Conservation (phyloP, 352 stramenopile genomes). For the Pythium guiyangense region DNA sequence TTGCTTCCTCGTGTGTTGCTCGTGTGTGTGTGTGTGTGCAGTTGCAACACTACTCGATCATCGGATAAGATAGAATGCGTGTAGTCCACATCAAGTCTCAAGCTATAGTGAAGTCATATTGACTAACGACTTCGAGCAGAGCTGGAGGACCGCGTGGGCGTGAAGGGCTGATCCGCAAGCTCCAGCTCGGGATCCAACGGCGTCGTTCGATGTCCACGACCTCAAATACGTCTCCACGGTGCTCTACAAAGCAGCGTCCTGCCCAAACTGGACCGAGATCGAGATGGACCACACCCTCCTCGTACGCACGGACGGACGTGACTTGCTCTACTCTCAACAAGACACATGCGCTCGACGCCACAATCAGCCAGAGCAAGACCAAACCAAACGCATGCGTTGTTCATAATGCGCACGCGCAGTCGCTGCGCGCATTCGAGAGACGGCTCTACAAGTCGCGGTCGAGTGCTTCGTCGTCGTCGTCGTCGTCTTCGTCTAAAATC, state of each 20-base stretch:
- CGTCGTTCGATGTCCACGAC: constrained; percentile 69
- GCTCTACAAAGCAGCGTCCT: constrained; percentile 93
- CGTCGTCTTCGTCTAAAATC: constrained; percentile 59
- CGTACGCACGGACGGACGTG: constrained; percentile 63
- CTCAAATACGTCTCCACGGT: constrained; percentile 98
- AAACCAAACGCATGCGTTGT: too few species aligned
- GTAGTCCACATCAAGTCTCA: too few species aligned
- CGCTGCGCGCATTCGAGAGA: too few species aligned
- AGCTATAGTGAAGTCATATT: too few species aligned
- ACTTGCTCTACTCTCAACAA: too few species aligned
- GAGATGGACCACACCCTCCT: constrained; percentile 99
- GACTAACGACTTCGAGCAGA: too few species aligned
- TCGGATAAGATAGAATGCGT: too few species aligned
- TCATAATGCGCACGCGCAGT: not conserved
- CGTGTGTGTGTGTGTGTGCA: too few species aligned
- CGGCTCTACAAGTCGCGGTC: constrained; percentile 64
- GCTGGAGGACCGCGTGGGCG: constrained; percentile 67
- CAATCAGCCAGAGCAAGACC: too few species aligned
- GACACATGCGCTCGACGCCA: too few species aligned
- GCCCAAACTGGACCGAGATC: constrained; percentile 95
- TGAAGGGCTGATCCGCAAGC: constrained; percentile 95
- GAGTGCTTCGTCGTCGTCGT: constrained; percentile 46
- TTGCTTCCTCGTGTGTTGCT: not conserved
- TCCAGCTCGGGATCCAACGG: constrained; percentile 94
- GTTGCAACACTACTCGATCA: too few species aligned